Conservation (phyloP, 257 asterid genomes). For the Haberlea rhodopensis region DNA sequence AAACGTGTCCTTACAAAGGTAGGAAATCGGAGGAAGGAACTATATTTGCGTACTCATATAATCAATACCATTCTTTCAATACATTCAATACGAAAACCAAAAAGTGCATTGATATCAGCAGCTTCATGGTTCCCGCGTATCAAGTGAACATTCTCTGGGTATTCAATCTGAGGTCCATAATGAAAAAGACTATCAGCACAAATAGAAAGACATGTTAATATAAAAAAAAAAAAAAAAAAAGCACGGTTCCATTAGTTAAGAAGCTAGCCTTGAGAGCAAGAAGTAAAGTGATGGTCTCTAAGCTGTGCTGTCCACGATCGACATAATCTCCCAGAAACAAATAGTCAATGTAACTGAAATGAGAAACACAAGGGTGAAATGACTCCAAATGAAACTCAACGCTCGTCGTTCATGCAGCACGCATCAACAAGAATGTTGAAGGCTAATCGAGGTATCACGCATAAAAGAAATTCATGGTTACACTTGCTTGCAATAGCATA, state of each 20-base stretch:
- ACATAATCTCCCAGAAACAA: conserved; percentile 97
- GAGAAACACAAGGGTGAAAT: conserved; percentile 25
- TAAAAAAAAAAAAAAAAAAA: conserved; percentile 5
- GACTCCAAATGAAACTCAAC: conserved; percentile 3
- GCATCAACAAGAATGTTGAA: too few relatives aligned
- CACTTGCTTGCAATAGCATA: too few relatives aligned
- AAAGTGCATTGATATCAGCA: conserved; percentile 97
- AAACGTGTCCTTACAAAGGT: conserved; percentile 31
- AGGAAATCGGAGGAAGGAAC: neutral
- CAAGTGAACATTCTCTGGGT: conserved; percentile 91
- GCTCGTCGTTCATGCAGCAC: conserved; percentile 14
- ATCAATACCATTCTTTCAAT: conserved; percentile 98
- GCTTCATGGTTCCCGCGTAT: conserved; percentile 99
- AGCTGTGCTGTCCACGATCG: conserved; percentile 99
- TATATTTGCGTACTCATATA: neutral
- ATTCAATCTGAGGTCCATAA: conserved; percentile 65
- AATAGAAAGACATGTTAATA: neutral
- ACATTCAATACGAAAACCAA: conserved; percentile 99
- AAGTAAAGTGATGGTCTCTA: conserved; percentile 97
- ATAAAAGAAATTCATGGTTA: too few relatives aligned
- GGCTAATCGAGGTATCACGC: too few relatives aligned
- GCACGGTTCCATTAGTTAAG: conserved; percentile 5
- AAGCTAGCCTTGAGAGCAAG: conserved; percentile 88
- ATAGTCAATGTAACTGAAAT: conserved; percentile 91
- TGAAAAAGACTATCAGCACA: conserved; percentile 22